These are phyloP conservation scores for Zymoseptoria crescenta DNA, from an alignment of 2,329 filamentous ascomycete genomes.

Conservation along the genomic window DNA sequence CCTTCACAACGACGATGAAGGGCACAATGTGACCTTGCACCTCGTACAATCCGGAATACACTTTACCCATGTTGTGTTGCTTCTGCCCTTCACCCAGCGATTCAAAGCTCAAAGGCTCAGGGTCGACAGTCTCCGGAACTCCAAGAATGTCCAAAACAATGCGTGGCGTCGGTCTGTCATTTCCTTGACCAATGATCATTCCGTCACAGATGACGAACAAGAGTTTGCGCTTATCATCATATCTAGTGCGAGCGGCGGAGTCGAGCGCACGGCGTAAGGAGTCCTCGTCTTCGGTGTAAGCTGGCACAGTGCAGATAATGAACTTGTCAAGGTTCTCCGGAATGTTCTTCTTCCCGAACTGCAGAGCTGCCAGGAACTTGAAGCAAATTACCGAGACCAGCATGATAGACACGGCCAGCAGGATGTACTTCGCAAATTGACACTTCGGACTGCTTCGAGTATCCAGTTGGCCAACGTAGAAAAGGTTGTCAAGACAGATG, in stretches of 20 bases:
- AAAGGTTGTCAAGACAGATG: slow-evolving; percentile 83
- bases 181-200: slow-evolving; percentile 99
- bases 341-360: slow-evolving; percentile 83
- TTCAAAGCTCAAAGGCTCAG: slow-evolving; percentile 93
- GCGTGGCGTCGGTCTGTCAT: slow-evolving; percentile 87
- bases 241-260: slow-evolving; percentile 88
- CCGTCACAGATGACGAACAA: slow-evolving; percentile 89
- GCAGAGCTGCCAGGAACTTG: slow-evolving; percentile 94
- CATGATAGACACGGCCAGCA: slow-evolving; percentile 75
- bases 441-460: slow-evolving; percentile 81
- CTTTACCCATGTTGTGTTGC: slow-evolving; percentile 99
- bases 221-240: slow-evolving; percentile 97
- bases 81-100: slow-evolving; percentile 91
- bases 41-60: slow-evolving; percentile 96
- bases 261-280: slow-evolving; percentile 95
- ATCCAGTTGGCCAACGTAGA: slow-evolving; percentile 87
- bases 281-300: slow-evolving; percentile 97
- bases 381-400: slow-evolving; percentile 77
- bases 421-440: slow-evolving; percentile 80
- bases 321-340: slow-evolving; percentile 98
- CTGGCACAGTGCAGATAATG: slow-evolving; percentile 93
- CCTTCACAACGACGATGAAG: slow-evolving; percentile 93
- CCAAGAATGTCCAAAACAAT: slow-evolving; percentile 97
- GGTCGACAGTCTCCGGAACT: slow-evolving; percentile 86
- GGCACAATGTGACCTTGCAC: slow-evolving; percentile 97